Conservation (phyloP, 2,329 filamentous ascomycete species). For the Alternaria longipes region DNA sequence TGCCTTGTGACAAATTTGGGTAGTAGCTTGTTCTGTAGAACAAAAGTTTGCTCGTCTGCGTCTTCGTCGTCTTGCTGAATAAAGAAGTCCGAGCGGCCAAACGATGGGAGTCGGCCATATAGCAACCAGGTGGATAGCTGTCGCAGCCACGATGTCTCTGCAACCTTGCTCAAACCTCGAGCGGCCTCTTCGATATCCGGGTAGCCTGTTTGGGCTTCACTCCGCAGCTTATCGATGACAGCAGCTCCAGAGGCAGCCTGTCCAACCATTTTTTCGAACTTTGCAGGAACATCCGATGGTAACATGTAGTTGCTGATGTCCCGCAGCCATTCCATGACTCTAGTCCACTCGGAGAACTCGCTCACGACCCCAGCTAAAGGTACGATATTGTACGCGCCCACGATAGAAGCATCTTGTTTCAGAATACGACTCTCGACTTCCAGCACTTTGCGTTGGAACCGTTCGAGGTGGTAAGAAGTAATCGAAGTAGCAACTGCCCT, state of each 20-base stretch:
- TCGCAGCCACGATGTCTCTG: conserved; percentile 90
- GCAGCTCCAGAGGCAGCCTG: conserved; percentile 70
- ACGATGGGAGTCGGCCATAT: conserved; percentile 81
- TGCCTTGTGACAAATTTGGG: conserved; percentile 80
- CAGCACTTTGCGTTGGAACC: conserved; percentile 84
- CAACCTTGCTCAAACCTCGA: conserved; percentile 74
- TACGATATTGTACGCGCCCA: conserved; percentile 93
- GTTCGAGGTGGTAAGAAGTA: conserved; percentile 75
- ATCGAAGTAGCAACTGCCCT: conserved; percentile 86
- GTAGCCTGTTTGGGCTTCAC: conserved; percentile 86
- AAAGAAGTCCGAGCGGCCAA: conserved; percentile 88
- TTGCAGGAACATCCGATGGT: conserved; percentile 38
- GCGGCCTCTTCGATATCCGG: conserved; percentile 83
- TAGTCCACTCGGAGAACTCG: conserved; percentile 87
- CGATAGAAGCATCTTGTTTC: conserved; percentile 76
- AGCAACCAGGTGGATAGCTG: conserved; percentile 91
- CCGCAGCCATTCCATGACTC: conserved; percentile 87
- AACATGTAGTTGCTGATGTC: conserved; percentile 75
- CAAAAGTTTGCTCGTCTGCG: conserved; percentile 40
- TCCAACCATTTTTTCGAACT: conserved; percentile 22
- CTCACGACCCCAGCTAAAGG: conserved; percentile 84
- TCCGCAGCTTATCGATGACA: conserved; percentile 79
- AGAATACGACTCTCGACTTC: conserved; percentile 84
- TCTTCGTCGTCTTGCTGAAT: conserved; percentile 59
- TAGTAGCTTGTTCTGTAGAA: conserved; percentile 62